Conservation (phyloP, 345 rosid species). For the Arabidopsis arenosa region DNA sequence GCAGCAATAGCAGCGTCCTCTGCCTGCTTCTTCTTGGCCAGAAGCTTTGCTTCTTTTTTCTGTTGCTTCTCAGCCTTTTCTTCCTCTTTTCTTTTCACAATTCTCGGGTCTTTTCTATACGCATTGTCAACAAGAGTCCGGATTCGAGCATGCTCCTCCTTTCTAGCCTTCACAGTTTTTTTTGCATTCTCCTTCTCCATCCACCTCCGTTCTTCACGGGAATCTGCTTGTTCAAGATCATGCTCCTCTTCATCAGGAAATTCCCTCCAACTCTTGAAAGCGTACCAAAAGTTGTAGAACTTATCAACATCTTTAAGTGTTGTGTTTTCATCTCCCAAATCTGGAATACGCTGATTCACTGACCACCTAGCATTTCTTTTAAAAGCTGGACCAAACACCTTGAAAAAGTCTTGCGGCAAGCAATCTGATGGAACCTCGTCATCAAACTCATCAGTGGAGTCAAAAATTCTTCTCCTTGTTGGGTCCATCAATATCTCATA, state of each 20-base stretch:
- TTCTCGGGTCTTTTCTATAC: conserved; percentile 87
- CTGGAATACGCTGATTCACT: conserved; percentile 74
- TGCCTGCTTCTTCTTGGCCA: conserved; percentile 85
- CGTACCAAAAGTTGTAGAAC: conserved; percentile 91
- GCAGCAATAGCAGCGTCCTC: conserved; percentile 86
- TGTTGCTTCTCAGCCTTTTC: conserved; percentile 88
- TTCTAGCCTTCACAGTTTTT: conserved; percentile 82
- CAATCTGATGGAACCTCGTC: conserved; percentile 93
- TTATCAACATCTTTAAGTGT: conserved; percentile 71
- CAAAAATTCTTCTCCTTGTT: conserved; percentile 84
- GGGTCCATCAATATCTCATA: conserved; percentile 94
- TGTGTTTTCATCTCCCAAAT: conserved; percentile 75
- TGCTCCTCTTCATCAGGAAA: conserved; percentile 96
- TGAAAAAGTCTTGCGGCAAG: conserved; percentile 86
- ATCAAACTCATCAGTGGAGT: conserved; percentile 96
- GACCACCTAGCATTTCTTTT: conserved; percentile 99
- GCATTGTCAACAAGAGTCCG: conserved; percentile 94
- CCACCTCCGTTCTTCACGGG: conserved; percentile 98
- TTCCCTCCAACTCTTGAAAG: conserved; percentile 97
- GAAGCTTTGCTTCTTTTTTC: conserved; percentile 80
- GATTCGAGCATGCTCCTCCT: conserved; percentile 88
- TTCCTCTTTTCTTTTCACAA: conserved; percentile 80
- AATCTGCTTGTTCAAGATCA: conserved; percentile 94
- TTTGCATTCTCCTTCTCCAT: conserved; percentile 99
- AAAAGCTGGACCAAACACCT: conserved; percentile 97